Evolutionary conservation across 73 alveolate species (phyloP), one percentile per base, ranked within the genome.

Genomic region (Urostyla sp.): DNA sequence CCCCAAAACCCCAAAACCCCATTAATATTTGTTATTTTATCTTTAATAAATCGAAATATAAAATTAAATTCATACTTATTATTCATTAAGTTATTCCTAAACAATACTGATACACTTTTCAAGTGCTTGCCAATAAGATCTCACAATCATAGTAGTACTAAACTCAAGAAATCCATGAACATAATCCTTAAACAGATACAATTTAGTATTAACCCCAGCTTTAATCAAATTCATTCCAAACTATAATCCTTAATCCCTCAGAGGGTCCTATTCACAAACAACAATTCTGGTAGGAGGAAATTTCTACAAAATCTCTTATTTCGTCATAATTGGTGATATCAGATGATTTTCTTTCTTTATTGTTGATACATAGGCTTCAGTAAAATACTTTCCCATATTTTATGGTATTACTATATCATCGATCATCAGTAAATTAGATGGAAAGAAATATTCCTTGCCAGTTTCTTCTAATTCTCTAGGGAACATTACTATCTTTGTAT

Each of bases 401-500:
- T 79, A 80, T 26, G 96, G 94, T 26, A 93, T 54, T 18, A 91
- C 69, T 10, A 78, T 83, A 69, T 91, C 98, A 67, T 93, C 95
- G 7, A 93, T 59, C 15, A 92, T 72, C 21, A 85, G 63, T 10
- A 93, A 57, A 7, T 84, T 52, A 40, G 91, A 58, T 3, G 98
- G 98, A 46, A 93, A 54, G 74, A 90, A 93, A 30, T 56, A n/a
- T n/a, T n/a, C n/a, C n/a, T n/a, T n/a, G n/a, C n/a, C n/a, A n/a
- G n/a, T n/a, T n/a, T n/a, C n/a, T n/a, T n/a, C n/a, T n/a, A n/a
- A n/a, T n/a, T n/a, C n/a, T n/a, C n/a, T n/a, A n/a, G n/a, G 26
- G 31, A 60, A 63, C 48, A 56, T 24, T 60, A 69, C 67, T 18
- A 91, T 37, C 13, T 58, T 67, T 45, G 84, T 37, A 15, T 96